These are phyloP conservation scores for Vaccinium corymbosum DNA, from an alignment of 148 eudicot genomes.

Conservation along the genomic window DNA sequence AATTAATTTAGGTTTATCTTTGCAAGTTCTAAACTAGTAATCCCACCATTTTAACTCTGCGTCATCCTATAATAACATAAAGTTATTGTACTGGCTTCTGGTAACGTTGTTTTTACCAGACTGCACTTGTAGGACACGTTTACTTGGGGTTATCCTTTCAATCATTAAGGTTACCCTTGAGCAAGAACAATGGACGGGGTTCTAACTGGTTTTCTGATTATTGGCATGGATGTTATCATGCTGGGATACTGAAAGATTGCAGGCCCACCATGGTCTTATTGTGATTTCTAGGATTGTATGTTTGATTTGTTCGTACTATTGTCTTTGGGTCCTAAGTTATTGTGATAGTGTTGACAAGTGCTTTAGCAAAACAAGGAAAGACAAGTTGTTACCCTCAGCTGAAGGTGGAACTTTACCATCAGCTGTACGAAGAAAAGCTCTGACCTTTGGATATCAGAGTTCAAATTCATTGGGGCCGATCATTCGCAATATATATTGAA, in stretches of 20 bases:
- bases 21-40: not conserved
- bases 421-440: not conserved
- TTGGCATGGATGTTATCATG: not conserved
- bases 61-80: not conserved
- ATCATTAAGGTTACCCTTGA: not conserved
- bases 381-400: not conserved
- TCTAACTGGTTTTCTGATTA: not conserved
- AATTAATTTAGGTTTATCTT: not conserved
- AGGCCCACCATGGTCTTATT: not conserved
- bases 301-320: not conserved
- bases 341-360: not conserved
- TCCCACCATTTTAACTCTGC: not conserved
- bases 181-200: not conserved
- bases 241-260: slow-evolving; percentile 1
- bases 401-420: slow-evolving; percentile 5
- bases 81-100: not conserved
- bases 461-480: not conserved
- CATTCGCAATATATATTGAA: not conserved
- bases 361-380: not conserved
- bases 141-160: not conserved
- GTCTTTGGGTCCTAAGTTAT: not conserved
- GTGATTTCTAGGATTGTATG: not conserved
- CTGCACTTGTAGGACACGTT: not conserved
- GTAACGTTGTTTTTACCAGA: not conserved
- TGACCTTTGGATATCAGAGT: not conserved